phyloP scores from a whole-genome alignment of 2,329 filamentous ascomycete species.

The Pezicula rhizophila region DNA sequence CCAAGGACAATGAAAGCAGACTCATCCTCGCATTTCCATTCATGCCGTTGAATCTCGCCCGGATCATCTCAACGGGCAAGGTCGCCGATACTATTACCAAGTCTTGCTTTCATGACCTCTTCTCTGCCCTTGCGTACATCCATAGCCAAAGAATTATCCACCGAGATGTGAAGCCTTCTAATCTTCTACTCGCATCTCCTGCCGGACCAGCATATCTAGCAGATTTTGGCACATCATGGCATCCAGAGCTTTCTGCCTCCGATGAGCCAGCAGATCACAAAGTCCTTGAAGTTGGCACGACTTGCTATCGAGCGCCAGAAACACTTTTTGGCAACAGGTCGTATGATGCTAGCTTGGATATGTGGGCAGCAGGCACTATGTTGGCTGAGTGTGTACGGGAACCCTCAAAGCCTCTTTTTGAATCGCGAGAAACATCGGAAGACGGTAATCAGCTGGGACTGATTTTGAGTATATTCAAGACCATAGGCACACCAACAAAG shows the following conservation, averaged over 20 bases:
- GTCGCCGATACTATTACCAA: slow-evolving; percentile 26
- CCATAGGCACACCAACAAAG: slow-evolving; percentile 77
- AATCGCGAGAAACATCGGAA: slow-evolving; percentile 65
- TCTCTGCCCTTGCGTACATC: slow-evolving; percentile 64
- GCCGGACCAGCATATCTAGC: slow-evolving; percentile 71
- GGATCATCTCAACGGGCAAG: slow-evolving; percentile 51
- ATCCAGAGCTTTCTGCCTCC: slow-evolving; percentile 41
- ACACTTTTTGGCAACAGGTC: slow-evolving; percentile 75
- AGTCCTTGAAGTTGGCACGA: slow-evolving; percentile 89
- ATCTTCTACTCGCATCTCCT: slow-evolving; percentile 65
- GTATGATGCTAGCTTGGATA: slow-evolving; percentile 70
- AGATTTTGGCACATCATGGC: slow-evolving; percentile 93
- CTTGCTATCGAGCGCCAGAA: slow-evolving; percentile 85
- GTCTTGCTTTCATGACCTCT: slow-evolving; percentile 57
- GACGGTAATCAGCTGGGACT: slow-evolving; percentile 87
- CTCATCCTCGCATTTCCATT: slow-evolving; percentile 84
- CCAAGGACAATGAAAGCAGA: slow-evolving; percentile 62
- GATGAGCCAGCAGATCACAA: slow-evolving; percentile 64
- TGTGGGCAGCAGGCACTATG: slow-evolving; percentile 85
- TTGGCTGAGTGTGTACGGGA: slow-evolving; percentile 65
- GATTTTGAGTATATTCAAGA: slow-evolving; percentile 89
- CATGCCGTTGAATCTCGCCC: slow-evolving; percentile 65
- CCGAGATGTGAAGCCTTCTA: slow-evolving; percentile 89
- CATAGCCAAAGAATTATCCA: slow-evolving; percentile 78
- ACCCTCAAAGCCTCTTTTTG: slow-evolving; percentile 64